Percentiles rank a stretch among this genome's conserved stretches.
Conservation (phyloP, 2,329 filamentous ascomycete genomes). For the Botryosphaeria dothidea region DNA sequence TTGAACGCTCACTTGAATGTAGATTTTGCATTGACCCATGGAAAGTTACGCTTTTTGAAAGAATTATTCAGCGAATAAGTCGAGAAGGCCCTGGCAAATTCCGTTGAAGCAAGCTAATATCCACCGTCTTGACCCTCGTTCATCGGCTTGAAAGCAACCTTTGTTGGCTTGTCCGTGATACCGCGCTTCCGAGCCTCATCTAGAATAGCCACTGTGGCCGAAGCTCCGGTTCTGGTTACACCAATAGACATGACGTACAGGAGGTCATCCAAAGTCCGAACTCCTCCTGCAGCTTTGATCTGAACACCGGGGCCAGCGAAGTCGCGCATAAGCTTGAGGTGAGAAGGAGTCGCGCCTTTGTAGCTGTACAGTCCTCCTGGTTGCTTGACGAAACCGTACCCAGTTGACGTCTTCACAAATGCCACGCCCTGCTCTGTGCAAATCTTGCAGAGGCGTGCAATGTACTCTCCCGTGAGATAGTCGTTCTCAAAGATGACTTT, state of each 20-base stretch:
- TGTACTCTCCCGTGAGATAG: conserved; percentile 53
- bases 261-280: conserved; percentile 59
- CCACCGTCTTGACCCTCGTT: background rate
- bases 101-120: too few species aligned
- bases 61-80: too few species aligned
- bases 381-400: conserved; percentile 63
- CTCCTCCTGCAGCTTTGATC: conserved; percentile 61
- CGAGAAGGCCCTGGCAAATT: too few species aligned
- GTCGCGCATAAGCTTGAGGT: conserved; percentile 57
- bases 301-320: conserved; percentile 47
- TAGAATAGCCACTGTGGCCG: conserved; percentile 56
- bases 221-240: conserved; percentile 58
- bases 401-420: conserved; percentile 63
- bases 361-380: conserved; percentile 54
- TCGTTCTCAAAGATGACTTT: conserved; percentile 67
- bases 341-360: conserved; percentile 52
- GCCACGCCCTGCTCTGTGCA: conserved; percentile 54
- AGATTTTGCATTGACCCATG: too few species aligned
- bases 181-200: conserved; percentile 56
- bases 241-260: conserved; percentile 57
- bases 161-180: conserved; percentile 40
- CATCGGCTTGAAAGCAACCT: conserved; percentile 33
- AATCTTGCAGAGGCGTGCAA: conserved; percentile 56
- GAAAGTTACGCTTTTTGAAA: too few species aligned
- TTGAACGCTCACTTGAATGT: too few species aligned